Conservation (phyloP, 192 early-diverging fungal species). For the Coemansia umbellata region DNA sequence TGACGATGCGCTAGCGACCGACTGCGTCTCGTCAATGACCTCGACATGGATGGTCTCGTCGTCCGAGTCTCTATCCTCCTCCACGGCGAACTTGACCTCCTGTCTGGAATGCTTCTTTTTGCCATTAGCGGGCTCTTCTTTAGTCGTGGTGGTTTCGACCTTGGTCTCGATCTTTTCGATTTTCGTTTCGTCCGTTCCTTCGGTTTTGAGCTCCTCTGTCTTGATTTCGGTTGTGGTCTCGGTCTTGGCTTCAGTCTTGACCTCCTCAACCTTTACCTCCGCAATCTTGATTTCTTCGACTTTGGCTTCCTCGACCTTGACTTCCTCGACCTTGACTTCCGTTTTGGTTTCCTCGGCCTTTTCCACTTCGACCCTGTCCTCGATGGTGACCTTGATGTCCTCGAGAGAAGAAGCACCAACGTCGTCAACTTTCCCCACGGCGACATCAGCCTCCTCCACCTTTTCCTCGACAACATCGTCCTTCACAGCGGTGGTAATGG, state of each 20-base stretch:
- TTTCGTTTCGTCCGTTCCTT: background rate
- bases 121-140: background rate
- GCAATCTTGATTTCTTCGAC: constrained; percentile 1
- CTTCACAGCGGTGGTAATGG: background rate
- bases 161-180: background rate
- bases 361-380: constrained; percentile 5
- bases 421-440: constrained; percentile 1
- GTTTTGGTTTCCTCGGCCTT: constrained; percentile 3
- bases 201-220: constrained; percentile 2
- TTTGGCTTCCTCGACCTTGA: constrained; percentile 12
- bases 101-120: constrained; percentile 3
- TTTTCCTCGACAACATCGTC: background rate
- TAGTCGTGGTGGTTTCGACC: background rate
- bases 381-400: background rate
- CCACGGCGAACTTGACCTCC: constrained; percentile 7
- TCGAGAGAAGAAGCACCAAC: background rate
- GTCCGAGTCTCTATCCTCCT: background rate
- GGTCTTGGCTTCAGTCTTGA: background rate
- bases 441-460: background rate
- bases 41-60: constrained; percentile 29
- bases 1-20: background rate
- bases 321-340: constrained; percentile 6
- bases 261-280: constrained; percentile 2
- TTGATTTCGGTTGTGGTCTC: too few species aligned
- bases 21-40: constrained; percentile 7